phyloP scores from a whole-genome alignment of 2,329 filamentous ascomycete genomes.

The Metarhizium sp. region DNA sequence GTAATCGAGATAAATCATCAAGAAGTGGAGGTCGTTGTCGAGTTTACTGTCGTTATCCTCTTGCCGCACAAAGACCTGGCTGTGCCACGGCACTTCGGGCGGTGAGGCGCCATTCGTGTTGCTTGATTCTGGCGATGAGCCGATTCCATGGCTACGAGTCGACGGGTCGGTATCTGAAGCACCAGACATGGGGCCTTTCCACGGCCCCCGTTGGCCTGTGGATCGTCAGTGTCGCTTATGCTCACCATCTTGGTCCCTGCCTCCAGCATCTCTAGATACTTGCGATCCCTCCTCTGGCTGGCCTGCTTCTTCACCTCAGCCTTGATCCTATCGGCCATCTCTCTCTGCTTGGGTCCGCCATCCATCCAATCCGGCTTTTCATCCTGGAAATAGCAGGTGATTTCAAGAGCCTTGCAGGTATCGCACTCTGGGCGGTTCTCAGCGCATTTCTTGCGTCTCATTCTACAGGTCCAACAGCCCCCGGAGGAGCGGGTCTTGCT shows the following conservation, averaged over 20 bases:
- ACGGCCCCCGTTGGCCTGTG: not conserved
- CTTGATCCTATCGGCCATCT: conserved; percentile 31
- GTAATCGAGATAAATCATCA: conserved; percentile 40
- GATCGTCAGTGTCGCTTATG: too few species aligned
- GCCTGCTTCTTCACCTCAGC: conserved; percentile 43
- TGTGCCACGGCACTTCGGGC: conserved; percentile 23
- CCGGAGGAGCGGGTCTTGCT: conserved; percentile 17
- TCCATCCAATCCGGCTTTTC: conserved; percentile 50
- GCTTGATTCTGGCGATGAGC: conserved; percentile 20
- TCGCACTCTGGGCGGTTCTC: too few species aligned
- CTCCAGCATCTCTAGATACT: conserved; percentile 35
- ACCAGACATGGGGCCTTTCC: conserved; percentile 9
- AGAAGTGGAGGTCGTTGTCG: conserved; percentile 29
- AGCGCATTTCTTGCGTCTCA: too few species aligned
- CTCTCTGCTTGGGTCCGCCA: conserved; percentile 35
- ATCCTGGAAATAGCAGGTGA: conserved; percentile 43
- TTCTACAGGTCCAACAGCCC: too few species aligned
- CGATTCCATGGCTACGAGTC: conserved; percentile 12
- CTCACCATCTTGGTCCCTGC: conserved; percentile 18
- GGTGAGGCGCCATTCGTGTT: conserved; percentile 21
- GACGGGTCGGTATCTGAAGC: conserved; percentile 19
- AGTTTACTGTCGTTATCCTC: conserved; percentile 12
- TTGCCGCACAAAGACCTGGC: conserved; percentile 15
- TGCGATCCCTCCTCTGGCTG: conserved; percentile 38
- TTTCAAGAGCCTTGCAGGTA: conserved; percentile 32